phyloP scores from a whole-genome alignment of 192 early-diverging fungal genomes.

The Thamnidium elegans region DNA sequence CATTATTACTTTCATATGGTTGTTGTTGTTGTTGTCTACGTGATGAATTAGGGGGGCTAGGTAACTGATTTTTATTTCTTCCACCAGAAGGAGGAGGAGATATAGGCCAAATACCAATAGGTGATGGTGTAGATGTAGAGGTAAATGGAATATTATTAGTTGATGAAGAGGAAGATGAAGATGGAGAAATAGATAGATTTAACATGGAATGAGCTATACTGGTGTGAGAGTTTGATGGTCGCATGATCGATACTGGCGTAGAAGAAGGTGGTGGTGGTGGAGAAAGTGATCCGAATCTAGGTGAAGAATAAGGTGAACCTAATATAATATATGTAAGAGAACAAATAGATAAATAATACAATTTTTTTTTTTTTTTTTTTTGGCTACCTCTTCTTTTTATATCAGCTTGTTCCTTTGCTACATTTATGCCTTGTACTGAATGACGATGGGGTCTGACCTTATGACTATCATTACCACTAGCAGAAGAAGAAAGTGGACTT shows the following conservation, averaged over 20 bases:
- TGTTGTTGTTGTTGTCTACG: neutral
- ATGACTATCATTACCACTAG: neutral
- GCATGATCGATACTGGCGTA: constrained; percentile 15
- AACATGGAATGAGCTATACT: constrained; percentile 31
- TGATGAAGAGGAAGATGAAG: constrained; percentile 19
- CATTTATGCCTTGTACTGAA: constrained; percentile 35
- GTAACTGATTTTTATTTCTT: neutral
- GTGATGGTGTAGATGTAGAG: constrained; percentile 19
- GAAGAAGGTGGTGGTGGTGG: constrained; percentile 13
- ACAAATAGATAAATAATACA: neutral
- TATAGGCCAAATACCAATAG: constrained; percentile 5
- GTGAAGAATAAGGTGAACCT: constrained; percentile 12
- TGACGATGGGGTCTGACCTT: constrained; percentile 29
- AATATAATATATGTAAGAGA: neutral
- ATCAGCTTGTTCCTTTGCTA: constrained; percentile 35
- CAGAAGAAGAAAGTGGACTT: constrained; percentile 16
- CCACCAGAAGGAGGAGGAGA: constrained; percentile 11
- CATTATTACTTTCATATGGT: constrained; percentile 5
- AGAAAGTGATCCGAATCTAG: constrained; percentile 19
- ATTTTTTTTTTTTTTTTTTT: neutral
- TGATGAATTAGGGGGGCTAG: constrained; percentile 9
- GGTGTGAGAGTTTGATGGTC: constrained; percentile 17
- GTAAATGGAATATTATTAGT: neutral
- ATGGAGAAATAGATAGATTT: constrained; percentile 26
- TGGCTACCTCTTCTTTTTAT: constrained; percentile 22